phyloP scores from a whole-genome alignment of 2,329 filamentous ascomycete genomes.

The Cladosporium sp. region DNA sequence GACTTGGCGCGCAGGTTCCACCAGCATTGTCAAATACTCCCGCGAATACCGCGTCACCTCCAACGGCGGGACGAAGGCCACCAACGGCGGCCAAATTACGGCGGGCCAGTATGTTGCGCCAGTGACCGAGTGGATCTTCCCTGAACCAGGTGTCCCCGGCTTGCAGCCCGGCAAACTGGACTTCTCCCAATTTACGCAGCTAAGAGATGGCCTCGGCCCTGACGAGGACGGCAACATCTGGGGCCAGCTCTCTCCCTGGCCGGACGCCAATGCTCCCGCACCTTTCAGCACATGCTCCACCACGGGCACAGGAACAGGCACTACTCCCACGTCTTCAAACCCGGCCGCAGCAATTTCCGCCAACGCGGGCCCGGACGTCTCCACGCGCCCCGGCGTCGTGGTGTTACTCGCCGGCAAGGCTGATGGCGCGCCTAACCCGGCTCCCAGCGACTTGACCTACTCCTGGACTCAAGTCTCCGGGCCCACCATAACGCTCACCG shows the following conservation, averaged over 20 bases:
- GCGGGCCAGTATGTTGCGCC: conserved; percentile 38
- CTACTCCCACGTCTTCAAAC: neutral
- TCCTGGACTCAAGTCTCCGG: conserved; percentile 17
- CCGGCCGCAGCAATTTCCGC: conserved; percentile 17
- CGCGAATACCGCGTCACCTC: conserved; percentile 37
- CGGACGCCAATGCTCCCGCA: conserved; percentile 25
- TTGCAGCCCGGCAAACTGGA: conserved; percentile 27
- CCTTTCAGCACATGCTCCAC: conserved; percentile 23
- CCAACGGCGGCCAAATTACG: conserved; percentile 33
- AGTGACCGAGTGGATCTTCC: conserved; percentile 41
- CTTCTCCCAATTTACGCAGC: conserved; percentile 31
- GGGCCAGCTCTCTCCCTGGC: conserved; percentile 35
- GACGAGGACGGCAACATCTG: conserved; percentile 29
- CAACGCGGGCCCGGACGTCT: conserved; percentile 18
- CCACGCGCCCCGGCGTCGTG: conserved; percentile 25
- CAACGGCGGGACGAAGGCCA: conserved; percentile 27
- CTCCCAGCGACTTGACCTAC: conserved; percentile 24
- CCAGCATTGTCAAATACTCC: conserved; percentile 31
- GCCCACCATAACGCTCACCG: conserved; percentile 21
- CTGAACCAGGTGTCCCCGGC: conserved; percentile 37
- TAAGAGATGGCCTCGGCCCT: conserved; percentile 27
- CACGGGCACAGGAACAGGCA: neutral
- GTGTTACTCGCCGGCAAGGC: conserved; percentile 28
- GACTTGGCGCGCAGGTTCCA: conserved; percentile 29
- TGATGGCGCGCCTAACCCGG: conserved; percentile 18